These are phyloP conservation scores for Neltuma alba DNA, from an alignment of 306 rosid genomes.

Conservation along the genomic window DNA sequence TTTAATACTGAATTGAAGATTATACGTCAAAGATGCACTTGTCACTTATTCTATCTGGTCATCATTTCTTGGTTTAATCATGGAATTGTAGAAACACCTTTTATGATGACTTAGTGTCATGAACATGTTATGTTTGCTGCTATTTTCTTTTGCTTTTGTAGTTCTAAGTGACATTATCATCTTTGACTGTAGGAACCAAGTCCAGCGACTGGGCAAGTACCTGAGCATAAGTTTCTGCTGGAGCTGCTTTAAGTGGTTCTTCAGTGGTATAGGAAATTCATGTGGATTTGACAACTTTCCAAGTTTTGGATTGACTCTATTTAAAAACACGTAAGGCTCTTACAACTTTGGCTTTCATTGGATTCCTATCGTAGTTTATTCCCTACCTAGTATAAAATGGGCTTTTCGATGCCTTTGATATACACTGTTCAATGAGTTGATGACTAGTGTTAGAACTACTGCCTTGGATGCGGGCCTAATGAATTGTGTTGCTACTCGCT, in stretches of 20 bases:
- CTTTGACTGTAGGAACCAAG: conserved; percentile 69
- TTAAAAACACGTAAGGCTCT: conserved; percentile 75
- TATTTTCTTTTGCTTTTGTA: conserved; percentile 8
- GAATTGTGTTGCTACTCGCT: conserved; percentile 17
- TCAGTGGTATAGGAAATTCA: conserved; percentile 81
- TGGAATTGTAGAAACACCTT: conserved; percentile 25
- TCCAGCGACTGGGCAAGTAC: conserved; percentile 69
- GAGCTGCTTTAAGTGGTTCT: conserved; percentile 97
- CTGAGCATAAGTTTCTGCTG: conserved; percentile 74
- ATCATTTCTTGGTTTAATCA: neutral
- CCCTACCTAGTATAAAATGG: conserved; percentile 2
- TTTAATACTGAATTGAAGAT: neutral
- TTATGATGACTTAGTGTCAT: neutral
- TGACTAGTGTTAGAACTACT: neutral
- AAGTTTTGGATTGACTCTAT: conserved; percentile 78
- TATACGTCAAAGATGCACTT: neutral
- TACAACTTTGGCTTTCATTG: conserved; percentile 19
- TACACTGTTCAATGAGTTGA: conserved; percentile 18
- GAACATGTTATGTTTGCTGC: conserved; percentile 19
- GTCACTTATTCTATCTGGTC: conserved; percentile 25
- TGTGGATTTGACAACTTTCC: conserved; percentile 96
- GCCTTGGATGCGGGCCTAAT: neutral
- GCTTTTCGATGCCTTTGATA: conserved; percentile 10
- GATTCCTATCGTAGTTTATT: conserved; percentile 16
- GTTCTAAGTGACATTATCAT: conserved; percentile 2